Evolutionary conservation across 2,329 filamentous ascomycete genomes (phyloP).

Genomic region (Exophiala phaeomuriformis): DNA sequence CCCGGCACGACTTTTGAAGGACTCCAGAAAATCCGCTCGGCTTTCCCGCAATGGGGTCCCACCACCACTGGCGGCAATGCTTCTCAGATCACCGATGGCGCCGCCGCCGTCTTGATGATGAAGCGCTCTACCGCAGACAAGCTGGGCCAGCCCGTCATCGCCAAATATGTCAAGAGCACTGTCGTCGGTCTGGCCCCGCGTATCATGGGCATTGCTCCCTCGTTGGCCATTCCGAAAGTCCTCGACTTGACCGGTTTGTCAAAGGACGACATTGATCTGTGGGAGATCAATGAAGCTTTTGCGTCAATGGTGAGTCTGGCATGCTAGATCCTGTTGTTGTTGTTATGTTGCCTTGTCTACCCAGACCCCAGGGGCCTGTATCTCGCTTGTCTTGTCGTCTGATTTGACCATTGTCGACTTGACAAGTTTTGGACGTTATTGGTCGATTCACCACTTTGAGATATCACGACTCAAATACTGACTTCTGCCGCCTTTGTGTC

Average conservation of each 20-base stretch:
- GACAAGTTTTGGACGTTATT: neutral
- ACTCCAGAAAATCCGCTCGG: constrained; percentile 77
- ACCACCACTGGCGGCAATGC: constrained; percentile 95
- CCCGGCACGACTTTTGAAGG: constrained; percentile 78
- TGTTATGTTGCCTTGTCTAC: neutral
- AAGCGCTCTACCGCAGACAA: constrained; percentile 81
- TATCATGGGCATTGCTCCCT: constrained; percentile 94
- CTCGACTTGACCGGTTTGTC: constrained; percentile 77
- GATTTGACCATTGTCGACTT: neutral
- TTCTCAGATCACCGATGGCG: constrained; percentile 89
- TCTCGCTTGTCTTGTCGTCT: neutral
- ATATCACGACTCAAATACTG: constrained; percentile 12
- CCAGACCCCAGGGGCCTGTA: neutral
- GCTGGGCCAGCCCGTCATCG: constrained; percentile 82
- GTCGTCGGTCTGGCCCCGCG: constrained; percentile 82
- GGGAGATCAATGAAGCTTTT: constrained; percentile 99
- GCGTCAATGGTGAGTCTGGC: constrained; percentile 54
- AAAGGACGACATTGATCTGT: constrained; percentile 91
- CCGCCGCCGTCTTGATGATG: constrained; percentile 92
- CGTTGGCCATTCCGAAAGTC: constrained; percentile 88
- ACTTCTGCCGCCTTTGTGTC: neutral
- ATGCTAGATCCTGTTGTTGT: neutral
- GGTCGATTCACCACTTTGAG: neutral
- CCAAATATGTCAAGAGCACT: constrained; percentile 87
- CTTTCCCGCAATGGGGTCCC: constrained; percentile 76